Evolutionary conservation across 78 protist species (phyloP), one percentile per base, ranked within the genome.

Genomic region (Trichosphaerium sp.): DNA sequence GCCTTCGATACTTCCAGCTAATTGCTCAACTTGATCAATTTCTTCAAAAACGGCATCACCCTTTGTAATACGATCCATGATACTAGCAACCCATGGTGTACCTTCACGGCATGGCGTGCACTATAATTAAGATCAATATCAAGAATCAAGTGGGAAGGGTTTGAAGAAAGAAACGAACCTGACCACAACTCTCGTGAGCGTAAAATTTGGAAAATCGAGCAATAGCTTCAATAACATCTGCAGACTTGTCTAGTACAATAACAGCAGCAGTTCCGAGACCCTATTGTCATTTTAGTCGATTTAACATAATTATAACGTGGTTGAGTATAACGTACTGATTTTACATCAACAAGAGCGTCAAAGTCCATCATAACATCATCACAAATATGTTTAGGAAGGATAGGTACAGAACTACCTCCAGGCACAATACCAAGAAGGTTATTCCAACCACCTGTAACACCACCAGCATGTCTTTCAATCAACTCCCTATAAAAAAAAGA

Each of bases 91-190:
- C 28, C 48, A 11, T 12, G 29, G 8, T 3, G 70, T 49, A 21
- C 98, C 99, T 74, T 93, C 97, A 29, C 98, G 68, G 85, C 99
- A 97, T 18, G 99, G 99, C 0, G 96, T 87, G 83, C 99, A 97
- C 75, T 94, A 94, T 31, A 2, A 37, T 1, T 34, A 34, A 60
- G 4, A 60, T 2, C 12, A 2, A 37, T 12, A 11, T 28, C 4
- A 3, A 29, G 12, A 5, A 34, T 23, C 25, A 4, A 4, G 8
- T 4, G 44, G 8, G 8, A 31, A 60, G 23, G n/a, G n/a, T n/a
- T n/a, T n/a, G n/a, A 44, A 4, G 10, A 43, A 65, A 21, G 14
- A 48, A 38, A 12, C 54, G 28, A 14, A 34, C 32, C 78, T 79
- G 85, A n/a, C 98, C 99, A 64, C 98, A 97, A n/a, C 82, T 57